Percentiles rank a stretch among this genome's conserved stretches.
These are phyloP conservation scores for Clohesyomyces aquaticus DNA, from an alignment of 495 filamentous ascomycete species.

Conservation along the genomic window DNA sequence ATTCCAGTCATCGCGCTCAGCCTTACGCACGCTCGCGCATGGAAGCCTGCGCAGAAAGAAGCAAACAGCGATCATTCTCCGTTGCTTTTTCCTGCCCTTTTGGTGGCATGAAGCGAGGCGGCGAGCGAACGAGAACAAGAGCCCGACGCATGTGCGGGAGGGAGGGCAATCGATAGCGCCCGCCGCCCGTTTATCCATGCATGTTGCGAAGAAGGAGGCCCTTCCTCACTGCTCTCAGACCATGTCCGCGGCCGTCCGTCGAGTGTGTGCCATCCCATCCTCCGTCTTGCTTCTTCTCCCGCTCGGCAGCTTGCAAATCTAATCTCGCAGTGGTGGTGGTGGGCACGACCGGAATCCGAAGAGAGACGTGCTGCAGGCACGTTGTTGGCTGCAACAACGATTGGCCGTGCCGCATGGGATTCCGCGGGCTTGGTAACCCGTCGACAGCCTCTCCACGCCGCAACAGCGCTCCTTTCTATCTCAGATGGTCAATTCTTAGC, in stretches of 20 bases:
- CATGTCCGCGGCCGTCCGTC: not conserved
- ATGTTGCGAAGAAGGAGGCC: too few species aligned
- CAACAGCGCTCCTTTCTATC: constrained; percentile 4
- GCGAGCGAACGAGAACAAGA: constrained; percentile 2
- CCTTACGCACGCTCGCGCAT: constrained; percentile 22
- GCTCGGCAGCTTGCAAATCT: not conserved
- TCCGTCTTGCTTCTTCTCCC: not conserved
- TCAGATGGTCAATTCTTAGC: not conserved
- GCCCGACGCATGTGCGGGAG: constrained; percentile 13
- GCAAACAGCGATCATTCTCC: constrained; percentile 6
- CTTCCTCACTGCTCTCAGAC: not conserved
- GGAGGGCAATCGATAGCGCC: constrained; percentile 7
- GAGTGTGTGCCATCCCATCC: not conserved
- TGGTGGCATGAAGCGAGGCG: not conserved
- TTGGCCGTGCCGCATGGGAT: constrained; percentile 14
- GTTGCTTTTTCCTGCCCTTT: constrained; percentile 10
- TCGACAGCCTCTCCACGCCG: constrained; percentile 23
- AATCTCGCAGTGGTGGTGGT: constrained; percentile 1
- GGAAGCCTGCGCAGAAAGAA: constrained; percentile 31
- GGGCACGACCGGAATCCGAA: constrained; percentile 12
- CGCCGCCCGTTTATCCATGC: constrained; percentile 14
- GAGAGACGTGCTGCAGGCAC: constrained; percentile 25
- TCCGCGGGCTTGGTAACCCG: constrained; percentile 30
- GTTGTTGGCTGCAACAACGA: constrained; percentile 15
- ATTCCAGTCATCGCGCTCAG: constrained; percentile 9